Evolutionary conservation across 2,329 filamentous ascomycete species (phyloP), one percentile per base, ranked within the genome.

Genomic region (Biscogniauxia sp.): DNA sequence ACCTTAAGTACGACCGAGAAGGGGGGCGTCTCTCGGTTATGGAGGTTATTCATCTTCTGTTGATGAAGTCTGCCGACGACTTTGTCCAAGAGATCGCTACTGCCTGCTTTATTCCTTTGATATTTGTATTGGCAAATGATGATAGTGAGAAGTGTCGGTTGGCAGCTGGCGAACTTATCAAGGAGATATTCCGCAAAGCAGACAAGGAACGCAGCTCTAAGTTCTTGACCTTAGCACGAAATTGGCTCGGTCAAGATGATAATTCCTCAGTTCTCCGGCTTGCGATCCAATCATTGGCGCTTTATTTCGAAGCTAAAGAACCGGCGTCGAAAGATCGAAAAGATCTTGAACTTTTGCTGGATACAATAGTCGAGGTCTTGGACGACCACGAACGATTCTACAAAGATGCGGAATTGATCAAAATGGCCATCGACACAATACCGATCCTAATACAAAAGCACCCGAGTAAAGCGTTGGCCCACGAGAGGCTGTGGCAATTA

Each of bases 11-110:
- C 74, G 87, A 94, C 51, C 88, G 96, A 69, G 88, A 93, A 67
- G 91, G 95, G 62, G 95, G 95, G 26, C 86, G 96, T 45, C 82
- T 97, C 62, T 97, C 93, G 0, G 92, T 97, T 26, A 92, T 99
- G 86, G 95, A 99, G 76, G 87, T 94, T 2, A 82, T 97, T 53
- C 89, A 97, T 71, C 82, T 93, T 51, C 80, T 99, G n/a, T 80
- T 98, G 20, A 88, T 86, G 64, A 98, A 97, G 76, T 88, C 93
- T 4, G 89, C 90, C 0, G 86, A 92, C 49, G 90, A 93, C 25
- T 86, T 93, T 53, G 86, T 93, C 7, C 92, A 96, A 73, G 91
- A 97, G 66, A 85, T 97, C 37, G 83, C 92, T 0, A 86, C 86
- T 1, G 90, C 87, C 20, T 91, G 93, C 72, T 99, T 97, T 78